These are phyloP conservation scores for Breviolum minutum DNA, from an alignment of 73 alveolate genomes.

Conservation along the genomic window DNA sequence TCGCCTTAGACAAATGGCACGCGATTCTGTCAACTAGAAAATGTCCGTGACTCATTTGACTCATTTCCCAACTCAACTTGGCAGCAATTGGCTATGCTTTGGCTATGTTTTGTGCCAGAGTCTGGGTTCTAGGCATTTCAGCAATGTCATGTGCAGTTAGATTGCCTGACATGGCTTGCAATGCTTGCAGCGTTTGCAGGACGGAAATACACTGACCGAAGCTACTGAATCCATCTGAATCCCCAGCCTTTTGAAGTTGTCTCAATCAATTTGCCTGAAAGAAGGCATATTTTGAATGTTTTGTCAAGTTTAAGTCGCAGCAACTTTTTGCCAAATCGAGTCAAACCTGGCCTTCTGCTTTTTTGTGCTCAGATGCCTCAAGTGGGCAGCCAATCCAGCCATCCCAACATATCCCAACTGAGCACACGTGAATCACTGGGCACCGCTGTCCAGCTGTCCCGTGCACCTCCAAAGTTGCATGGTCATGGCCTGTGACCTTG, in stretches of 20 bases:
- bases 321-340: no score
- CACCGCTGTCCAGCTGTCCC: background rate
- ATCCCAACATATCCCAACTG: background rate
- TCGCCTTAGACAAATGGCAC: slow-evolving; percentile 8
- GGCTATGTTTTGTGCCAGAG: background rate
- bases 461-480: slow-evolving; percentile 19
- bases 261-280: background rate
- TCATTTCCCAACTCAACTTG: background rate
- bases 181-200: background rate
- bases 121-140: background rate
- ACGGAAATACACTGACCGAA: no score
- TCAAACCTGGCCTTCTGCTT: background rate
- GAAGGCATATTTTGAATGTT: background rate
- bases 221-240: no score
- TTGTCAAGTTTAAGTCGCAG: no score
- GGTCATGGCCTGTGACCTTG: slow-evolving; percentile 63
- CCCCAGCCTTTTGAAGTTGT: background rate
- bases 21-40: background rate
- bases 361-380: slow-evolving; percentile 26
- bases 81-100: background rate
- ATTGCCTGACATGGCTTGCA: background rate
- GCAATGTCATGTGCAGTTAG: slow-evolving; percentile 39
- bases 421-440: background rate
- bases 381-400: background rate
- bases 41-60: background rate